These are phyloP conservation scores for Pyrenophora tritici-repentis DNA, from an alignment of 2,329 filamentous ascomycete genomes.

Conservation along the genomic window DNA sequence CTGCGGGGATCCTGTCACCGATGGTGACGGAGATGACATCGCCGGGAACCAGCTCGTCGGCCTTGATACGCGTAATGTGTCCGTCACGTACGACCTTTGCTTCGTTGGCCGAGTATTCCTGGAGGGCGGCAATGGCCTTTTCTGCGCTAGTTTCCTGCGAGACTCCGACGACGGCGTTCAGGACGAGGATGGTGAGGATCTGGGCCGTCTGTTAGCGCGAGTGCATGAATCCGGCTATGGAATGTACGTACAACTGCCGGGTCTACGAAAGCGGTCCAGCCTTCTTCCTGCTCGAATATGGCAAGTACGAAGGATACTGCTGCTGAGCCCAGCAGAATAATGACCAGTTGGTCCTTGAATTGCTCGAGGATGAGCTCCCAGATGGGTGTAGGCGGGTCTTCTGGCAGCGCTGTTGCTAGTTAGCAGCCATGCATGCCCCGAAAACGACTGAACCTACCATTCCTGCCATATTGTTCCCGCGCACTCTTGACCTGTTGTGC, in stretches of 20 bases:
- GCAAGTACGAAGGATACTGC: constrained; percentile 92
- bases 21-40: constrained; percentile 88
- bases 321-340: constrained; percentile 91
- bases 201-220: constrained; percentile 47
- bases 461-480: constrained; percentile 58
- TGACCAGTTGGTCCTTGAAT: constrained; percentile 97
- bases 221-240: background rate
- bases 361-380: constrained; percentile 98
- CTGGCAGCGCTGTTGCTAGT: constrained; percentile 64
- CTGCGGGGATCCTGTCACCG: constrained; percentile 90
- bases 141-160: constrained; percentile 98
- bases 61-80: constrained; percentile 79
- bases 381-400: constrained; percentile 92
- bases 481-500: constrained; percentile 54
- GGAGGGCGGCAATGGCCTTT: constrained; percentile 95
- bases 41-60: constrained; percentile 95
- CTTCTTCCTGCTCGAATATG: constrained; percentile 88
- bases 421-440: constrained; percentile 3
- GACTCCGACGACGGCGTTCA: constrained; percentile 96
- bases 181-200: constrained; percentile 95
- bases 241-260: constrained; percentile 78
- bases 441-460: constrained; percentile 50
- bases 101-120: constrained; percentile 98
- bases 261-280: constrained; percentile 97
- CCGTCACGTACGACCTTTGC: constrained; percentile 91